These are phyloP conservation scores for Botrytis fabae DNA, from an alignment of 2,329 filamentous ascomycete genomes.

Conservation along the genomic window DNA sequence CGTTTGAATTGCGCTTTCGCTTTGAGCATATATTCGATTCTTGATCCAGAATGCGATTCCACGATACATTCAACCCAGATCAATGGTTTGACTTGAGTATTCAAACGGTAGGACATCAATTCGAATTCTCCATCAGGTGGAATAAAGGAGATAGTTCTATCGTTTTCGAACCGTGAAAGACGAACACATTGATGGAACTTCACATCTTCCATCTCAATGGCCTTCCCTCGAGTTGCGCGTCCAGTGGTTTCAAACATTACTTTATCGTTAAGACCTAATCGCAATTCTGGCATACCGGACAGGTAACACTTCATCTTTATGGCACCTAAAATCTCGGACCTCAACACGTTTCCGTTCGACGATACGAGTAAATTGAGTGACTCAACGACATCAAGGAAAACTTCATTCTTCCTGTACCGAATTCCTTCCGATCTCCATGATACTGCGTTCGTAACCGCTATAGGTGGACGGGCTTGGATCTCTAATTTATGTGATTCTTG, in stretches of 20 bases:
- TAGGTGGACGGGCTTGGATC: conserved; percentile 91
- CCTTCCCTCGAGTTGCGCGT: conserved; percentile 88
- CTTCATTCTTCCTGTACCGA: conserved; percentile 98
- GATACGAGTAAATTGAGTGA: conserved; percentile 94
- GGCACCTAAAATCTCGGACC: conserved; percentile 93
- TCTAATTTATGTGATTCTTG: conserved; percentile 99
- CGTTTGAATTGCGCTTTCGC: conserved; percentile 98
- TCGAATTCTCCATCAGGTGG: conserved; percentile 98
- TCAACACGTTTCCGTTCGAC: conserved; percentile 88
- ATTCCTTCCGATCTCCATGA: conserved; percentile 98
- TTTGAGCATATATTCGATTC: conserved; percentile 99
- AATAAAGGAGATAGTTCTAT: conserved; percentile 98
- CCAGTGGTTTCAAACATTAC: conserved; percentile 99
- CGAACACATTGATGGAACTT: conserved; percentile 99
- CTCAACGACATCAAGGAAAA: conserved; percentile 96
- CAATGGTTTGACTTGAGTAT: conserved; percentile 96
- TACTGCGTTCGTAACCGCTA: conserved; percentile 96
- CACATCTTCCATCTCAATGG: conserved; percentile 99
- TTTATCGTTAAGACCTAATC: conserved; percentile 95
- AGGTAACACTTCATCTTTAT: conserved; percentile 99
- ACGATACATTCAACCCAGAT: conserved; percentile 99
- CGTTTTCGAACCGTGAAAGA: conserved; percentile 94
- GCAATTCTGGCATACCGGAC: conserved; percentile 95
- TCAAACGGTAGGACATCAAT: conserved; percentile 97
- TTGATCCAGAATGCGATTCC: conserved; percentile 89